These are phyloP conservation scores for Lipomyces kockii DNA, from an alignment of 805 yeast genomes.

Conservation along the genomic window DNA sequence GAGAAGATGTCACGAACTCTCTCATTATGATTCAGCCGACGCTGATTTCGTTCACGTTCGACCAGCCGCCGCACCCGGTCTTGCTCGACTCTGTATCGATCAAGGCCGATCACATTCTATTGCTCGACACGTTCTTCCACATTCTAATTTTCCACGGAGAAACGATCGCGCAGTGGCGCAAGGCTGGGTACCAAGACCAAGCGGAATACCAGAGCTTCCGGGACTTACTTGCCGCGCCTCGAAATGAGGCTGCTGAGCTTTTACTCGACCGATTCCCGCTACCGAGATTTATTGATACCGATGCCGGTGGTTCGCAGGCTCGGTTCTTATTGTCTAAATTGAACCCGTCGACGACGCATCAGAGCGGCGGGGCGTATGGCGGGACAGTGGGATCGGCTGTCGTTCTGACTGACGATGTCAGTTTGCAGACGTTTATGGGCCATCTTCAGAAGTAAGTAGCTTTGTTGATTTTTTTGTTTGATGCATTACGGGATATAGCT, in stretches of 20 bases:
- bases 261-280: conserved; percentile 94
- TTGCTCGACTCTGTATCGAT: conserved; percentile 91
- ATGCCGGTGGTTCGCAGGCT: conserved; percentile 98
- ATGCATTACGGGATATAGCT: background rate
- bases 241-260: conserved; percentile 88
- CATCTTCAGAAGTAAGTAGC: conserved; percentile 73
- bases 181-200: conserved; percentile 89
- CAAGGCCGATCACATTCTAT: conserved; percentile 81
- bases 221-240: conserved; percentile 83
- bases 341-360: conserved; percentile 88
- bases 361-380: conserved; percentile 53
- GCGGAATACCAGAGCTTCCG: conserved; percentile 89
- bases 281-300: conserved; percentile 96
- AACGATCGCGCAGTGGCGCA: conserved; percentile 95
- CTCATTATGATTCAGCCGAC: conserved; percentile 98
- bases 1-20: conserved; percentile 91
- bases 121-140: conserved; percentile 95
- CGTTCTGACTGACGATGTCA: conserved; percentile 95
- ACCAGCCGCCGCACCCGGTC: conserved; percentile 87
- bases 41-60: conserved; percentile 80
- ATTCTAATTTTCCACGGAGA: conserved; percentile 94
- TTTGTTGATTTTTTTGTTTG: background rate
- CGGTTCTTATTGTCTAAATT: conserved; percentile 92
- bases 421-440: conserved; percentile 91
- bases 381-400: conserved; percentile 66